Percentiles rank a stretch among this genome's conserved stretches.
Evolutionary conservation across 2,329 filamentous ascomycete genomes (phyloP).

Genomic region (Fusarium pilosicola): DNA sequence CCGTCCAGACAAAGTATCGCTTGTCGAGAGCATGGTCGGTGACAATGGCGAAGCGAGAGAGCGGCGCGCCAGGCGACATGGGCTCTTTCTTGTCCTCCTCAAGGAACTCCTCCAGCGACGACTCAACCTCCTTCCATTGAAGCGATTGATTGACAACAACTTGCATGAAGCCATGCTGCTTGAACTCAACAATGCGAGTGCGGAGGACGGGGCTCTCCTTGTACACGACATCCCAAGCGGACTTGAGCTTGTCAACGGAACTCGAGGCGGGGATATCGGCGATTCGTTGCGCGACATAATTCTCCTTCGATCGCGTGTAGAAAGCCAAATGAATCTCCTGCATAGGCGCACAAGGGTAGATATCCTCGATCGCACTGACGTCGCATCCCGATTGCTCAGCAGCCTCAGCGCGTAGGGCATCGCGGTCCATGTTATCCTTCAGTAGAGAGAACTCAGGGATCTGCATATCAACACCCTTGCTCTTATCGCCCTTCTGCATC

Average conservation of each 20-base stretch:
- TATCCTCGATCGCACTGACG: constrained; percentile 54
- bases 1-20: constrained; percentile 46
- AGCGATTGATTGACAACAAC: constrained; percentile 55
- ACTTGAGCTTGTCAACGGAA: constrained; percentile 50
- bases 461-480: constrained; percentile 33
- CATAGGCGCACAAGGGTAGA: constrained; percentile 63
- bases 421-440: constrained; percentile 40
- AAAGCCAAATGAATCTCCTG: constrained; percentile 65
- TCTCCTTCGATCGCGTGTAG: constrained; percentile 58
- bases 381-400: constrained; percentile 46
- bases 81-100: constrained; percentile 51
- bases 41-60: constrained; percentile 56
- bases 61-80: constrained; percentile 54
- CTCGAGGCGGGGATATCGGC: constrained; percentile 50
- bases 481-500: constrained; percentile 39
- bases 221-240: constrained; percentile 54
- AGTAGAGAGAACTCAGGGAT: constrained; percentile 54
- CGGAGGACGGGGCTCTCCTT: constrained; percentile 54
- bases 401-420: constrained; percentile 48
- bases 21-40: constrained; percentile 42
- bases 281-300: constrained; percentile 61
- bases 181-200: constrained; percentile 59
- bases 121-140: constrained; percentile 46
- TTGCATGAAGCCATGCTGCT: constrained; percentile 53
- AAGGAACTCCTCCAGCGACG: constrained; percentile 52